Conservation (phyloP, 140 eudicot species). For the Erigeron philadelphicus region DNA sequence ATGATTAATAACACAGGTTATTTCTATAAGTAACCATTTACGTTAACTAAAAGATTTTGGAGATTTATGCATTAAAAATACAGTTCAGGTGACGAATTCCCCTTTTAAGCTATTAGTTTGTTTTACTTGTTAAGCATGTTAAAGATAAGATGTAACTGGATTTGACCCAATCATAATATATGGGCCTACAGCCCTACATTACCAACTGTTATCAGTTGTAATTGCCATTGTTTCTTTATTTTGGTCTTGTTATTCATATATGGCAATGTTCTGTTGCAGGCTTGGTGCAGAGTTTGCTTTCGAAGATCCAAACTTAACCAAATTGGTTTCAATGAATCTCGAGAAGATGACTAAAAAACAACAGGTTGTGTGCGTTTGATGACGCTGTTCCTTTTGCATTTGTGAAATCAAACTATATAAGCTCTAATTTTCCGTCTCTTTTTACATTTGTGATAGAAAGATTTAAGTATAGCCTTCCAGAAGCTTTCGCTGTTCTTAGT, state of each 20-base stretch:
- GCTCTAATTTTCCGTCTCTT: constrained; percentile 1
- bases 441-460: constrained; percentile 16
- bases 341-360: constrained; percentile 63
- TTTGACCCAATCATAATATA: too few species aligned
- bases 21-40: too few species aligned
- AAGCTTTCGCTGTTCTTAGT: neutral
- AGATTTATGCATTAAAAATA: too few species aligned
- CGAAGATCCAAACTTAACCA: constrained; percentile 82
- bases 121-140: too few species aligned
- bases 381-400: neutral
- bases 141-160: too few species aligned
- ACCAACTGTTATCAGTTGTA: neutral
- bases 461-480: constrained; percentile 7
- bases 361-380: constrained; percentile 46
- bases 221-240: neutral
- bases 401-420: constrained; percentile 6
- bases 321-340: constrained; percentile 65
- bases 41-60: too few species aligned
- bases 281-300: constrained; percentile 70
- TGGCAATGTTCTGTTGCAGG: constrained; percentile 40
- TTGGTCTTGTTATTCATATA: neutral
- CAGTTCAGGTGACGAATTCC: too few species aligned
- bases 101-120: too few species aligned
- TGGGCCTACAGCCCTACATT: too few species aligned
- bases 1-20: too few species aligned